Percentiles rank a stretch among this genome's conserved stretches.
These are phyloP conservation scores for Penicillium longicatenatum DNA, from an alignment of 495 filamentous ascomycete genomes.

Conservation along the genomic window DNA sequence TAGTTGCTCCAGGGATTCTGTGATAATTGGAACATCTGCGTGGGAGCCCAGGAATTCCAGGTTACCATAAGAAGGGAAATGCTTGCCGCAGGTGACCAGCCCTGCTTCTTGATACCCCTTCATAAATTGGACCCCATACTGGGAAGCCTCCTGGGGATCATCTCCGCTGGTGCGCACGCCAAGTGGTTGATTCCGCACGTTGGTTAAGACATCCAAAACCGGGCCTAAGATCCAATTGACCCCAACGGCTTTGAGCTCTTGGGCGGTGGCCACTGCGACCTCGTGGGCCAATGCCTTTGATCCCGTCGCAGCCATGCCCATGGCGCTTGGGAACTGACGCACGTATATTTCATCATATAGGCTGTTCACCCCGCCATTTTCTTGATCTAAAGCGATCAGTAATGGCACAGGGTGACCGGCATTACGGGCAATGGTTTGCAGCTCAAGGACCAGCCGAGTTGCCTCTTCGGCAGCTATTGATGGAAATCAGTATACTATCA, in stretches of 20 bases:
- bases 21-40: constrained; percentile 87
- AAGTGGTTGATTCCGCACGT: constrained; percentile 81
- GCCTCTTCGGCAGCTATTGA: constrained; percentile 77
- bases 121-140: constrained; percentile 83
- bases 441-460: constrained; percentile 75
- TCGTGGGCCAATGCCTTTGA: constrained; percentile 76
- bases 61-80: constrained; percentile 91
- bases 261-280: constrained; percentile 82
- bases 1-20: constrained; percentile 84
- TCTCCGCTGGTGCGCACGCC: constrained; percentile 83
- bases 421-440: constrained; percentile 84
- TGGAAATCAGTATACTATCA: constrained; percentile 21
- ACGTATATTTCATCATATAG: constrained; percentile 90
- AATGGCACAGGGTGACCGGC: constrained; percentile 84
- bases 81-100: constrained; percentile 83
- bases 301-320: constrained; percentile 86
- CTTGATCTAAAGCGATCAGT: constrained; percentile 84
- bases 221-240: constrained; percentile 91
- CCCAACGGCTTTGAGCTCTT: constrained; percentile 81
- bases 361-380: constrained; percentile 94
- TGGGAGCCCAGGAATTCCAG: constrained; percentile 87
- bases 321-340: constrained; percentile 86
- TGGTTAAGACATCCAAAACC: constrained; percentile 86
- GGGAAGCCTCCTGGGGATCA: constrained; percentile 86
- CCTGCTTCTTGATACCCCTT: constrained; percentile 88